phyloP scores from a whole-genome alignment of 352 stramenopile genomes.

The Phytophthora tubulina region DNA sequence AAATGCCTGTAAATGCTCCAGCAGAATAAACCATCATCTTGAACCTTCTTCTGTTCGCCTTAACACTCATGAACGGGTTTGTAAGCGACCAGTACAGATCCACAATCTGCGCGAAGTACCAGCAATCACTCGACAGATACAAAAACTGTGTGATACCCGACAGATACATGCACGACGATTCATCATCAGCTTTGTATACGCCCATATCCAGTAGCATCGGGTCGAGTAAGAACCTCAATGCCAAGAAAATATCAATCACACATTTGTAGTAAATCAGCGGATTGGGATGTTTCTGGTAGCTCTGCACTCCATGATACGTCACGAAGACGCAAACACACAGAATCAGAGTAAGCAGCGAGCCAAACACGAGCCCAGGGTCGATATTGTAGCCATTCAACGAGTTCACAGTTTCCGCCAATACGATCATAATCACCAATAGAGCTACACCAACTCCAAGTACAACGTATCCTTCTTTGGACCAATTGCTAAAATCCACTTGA shows the following conservation, averaged over 20 bases:
- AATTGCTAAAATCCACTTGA: constrained; percentile 50
- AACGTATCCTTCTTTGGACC: constrained; percentile 58
- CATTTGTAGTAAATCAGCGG: constrained; percentile 89
- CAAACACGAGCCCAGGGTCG: constrained; percentile 77
- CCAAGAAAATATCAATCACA: constrained; percentile 74
- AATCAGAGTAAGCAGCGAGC: constrained; percentile 78
- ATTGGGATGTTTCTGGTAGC: constrained; percentile 83
- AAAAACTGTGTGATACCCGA: constrained; percentile 84
- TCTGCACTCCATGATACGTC: constrained; percentile 82
- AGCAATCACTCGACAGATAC: constrained; percentile 80
- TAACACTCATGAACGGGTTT: constrained; percentile 89
- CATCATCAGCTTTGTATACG: constrained; percentile 49
- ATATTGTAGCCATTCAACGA: constrained; percentile 90
- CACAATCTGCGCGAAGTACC: constrained; percentile 86
- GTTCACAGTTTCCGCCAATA: constrained; percentile 46
- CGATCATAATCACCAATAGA: constrained; percentile 53
- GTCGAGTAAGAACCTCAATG: constrained; percentile 79
- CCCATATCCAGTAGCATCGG: constrained; percentile 62
- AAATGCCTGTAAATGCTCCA: constrained; percentile 50
- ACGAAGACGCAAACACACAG: constrained; percentile 78
- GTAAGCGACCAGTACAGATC: constrained; percentile 80
- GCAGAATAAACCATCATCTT: constrained; percentile 66
- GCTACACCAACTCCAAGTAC: constrained; percentile 55
- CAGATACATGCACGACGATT: constrained; percentile 59
- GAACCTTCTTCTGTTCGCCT: constrained; percentile 69